Base-by-base conservation (phyloP, 169 alveolate species). In the Babesia sp. region DNA sequence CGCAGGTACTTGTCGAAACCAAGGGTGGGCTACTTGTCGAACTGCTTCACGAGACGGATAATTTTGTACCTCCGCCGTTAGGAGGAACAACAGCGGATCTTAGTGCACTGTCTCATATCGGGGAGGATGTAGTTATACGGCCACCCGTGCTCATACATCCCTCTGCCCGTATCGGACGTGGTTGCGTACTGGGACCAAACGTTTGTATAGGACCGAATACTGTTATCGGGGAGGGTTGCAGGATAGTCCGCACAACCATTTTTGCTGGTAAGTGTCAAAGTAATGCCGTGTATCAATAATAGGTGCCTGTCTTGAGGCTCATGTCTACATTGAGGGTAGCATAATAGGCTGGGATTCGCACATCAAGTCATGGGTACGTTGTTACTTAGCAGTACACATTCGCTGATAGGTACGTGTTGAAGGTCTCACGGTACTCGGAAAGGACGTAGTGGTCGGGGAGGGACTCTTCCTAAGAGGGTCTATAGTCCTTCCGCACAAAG, bases 181-280 rank as follows among this genome's bases (percentile, higher is more conserved):
- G 91, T 64, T 91, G 96, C 51, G 68, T 76, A 44, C 90, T 95
- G 48, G 98, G 98, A 0, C 97, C 97, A 3, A 92, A 94, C 75
- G 98, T 94, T 41, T 92, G 93, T 31, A 81, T 95, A 26, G 99
- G 98, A 12, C 94, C 91, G 34, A 91, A 95, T 66, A 95, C 96
- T 45, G 85, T 72, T 3, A 88, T 98, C 18, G 98, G 96, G 39
- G 90, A 90, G 22, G 99, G 99, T 22, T 93, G 93, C 41, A 88
- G 98, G 57, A 91, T 96, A 12, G 81, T 84, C 56, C 87, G 93
- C 59, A 67, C 96, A 41, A 89, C 94, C 42, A 90, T 96, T 42
- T 71, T 97, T 71, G 91, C 84, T 20, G 93, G 93, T 71, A 87
- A 0, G 64, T 26, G 28, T 26, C 12, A 48, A n/a, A 16, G 28